These are phyloP conservation scores for Luvunga scandens DNA, from an alignment of 345 rosid genomes.

Conservation along the genomic window DNA sequence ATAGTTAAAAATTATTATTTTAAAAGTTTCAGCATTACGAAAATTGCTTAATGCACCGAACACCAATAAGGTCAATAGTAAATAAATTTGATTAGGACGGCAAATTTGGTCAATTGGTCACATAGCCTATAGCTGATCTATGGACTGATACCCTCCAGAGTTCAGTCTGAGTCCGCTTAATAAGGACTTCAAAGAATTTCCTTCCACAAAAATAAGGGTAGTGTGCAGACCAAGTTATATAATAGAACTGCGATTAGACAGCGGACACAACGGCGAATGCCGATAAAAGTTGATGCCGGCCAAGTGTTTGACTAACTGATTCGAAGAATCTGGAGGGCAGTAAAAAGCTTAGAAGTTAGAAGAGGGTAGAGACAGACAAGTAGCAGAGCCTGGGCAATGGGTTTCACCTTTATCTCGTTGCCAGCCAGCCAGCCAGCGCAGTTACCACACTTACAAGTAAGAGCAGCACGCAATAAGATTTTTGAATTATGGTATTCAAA, in stretches of 20 bases:
- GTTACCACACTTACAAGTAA: slow-evolving; percentile 6
- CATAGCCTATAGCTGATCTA: no score
- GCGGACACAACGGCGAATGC: no score
- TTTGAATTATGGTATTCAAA: neutral
- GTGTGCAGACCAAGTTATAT: no score
- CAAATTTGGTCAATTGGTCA: no score
- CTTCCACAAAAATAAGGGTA: no score
- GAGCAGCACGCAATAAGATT: neutral
- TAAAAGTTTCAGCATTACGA: no score
- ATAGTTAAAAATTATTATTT: rapidly evolving
- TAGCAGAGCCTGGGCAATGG: neutral
- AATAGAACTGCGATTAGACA: neutral
- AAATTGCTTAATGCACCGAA: no score
- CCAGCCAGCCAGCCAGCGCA: neutral
- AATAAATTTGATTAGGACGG: no score
- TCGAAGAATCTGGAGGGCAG: neutral
- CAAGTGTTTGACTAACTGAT: neutral
- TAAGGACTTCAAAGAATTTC: no score
- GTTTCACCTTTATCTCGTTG: neutral
- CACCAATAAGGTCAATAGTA: no score
- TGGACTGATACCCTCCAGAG: no score
- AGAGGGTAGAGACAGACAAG: neutral
- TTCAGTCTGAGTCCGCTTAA: no score
- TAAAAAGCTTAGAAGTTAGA: neutral
- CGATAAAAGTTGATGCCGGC: neutral